Evolutionary conservation across 495 filamentous ascomycete species (phyloP).

Genomic region (Aspergillus sclerotiicarbonarius): DNA sequence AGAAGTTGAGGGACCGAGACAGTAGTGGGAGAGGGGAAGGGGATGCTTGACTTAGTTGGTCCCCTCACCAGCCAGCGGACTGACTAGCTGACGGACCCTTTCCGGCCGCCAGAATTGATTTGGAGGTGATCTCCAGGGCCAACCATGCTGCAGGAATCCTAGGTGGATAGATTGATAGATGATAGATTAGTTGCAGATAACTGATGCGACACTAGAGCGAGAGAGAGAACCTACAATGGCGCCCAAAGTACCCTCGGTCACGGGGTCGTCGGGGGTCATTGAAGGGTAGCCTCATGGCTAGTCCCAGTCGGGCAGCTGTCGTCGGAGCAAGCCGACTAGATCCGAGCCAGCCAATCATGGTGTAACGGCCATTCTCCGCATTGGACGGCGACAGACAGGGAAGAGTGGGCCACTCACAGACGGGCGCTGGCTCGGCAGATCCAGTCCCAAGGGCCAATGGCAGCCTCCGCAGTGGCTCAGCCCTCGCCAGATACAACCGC

Average conservation of each 20-base stretch:
- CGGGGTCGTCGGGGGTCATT: neutral
- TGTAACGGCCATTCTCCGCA: constrained; percentile 18
- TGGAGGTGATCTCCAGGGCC: no score
- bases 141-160: no score
- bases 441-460: constrained; percentile 10
- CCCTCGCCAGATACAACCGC: constrained; percentile 22
- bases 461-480: neutral
- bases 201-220: no score
- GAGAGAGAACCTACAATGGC: no score
- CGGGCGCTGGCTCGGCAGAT: constrained; percentile 1
- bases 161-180: no score
- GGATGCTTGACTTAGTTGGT: neutral
- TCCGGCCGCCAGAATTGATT: no score
- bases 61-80: no score
- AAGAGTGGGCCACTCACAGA: constrained; percentile 5
- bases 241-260: neutral
- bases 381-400: constrained; percentile 6
- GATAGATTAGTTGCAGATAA: no score
- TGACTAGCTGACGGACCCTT: no score
- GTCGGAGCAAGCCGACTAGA: constrained; percentile 7
- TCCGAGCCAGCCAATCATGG: constrained; percentile 11
- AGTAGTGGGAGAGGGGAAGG: neutral
- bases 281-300: constrained; percentile 9
- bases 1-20: neutral
- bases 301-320: constrained; percentile 9